Conservation (phyloP, 2,329 filamentous ascomycete species). For the Sporothrix dimorphospora region DNA sequence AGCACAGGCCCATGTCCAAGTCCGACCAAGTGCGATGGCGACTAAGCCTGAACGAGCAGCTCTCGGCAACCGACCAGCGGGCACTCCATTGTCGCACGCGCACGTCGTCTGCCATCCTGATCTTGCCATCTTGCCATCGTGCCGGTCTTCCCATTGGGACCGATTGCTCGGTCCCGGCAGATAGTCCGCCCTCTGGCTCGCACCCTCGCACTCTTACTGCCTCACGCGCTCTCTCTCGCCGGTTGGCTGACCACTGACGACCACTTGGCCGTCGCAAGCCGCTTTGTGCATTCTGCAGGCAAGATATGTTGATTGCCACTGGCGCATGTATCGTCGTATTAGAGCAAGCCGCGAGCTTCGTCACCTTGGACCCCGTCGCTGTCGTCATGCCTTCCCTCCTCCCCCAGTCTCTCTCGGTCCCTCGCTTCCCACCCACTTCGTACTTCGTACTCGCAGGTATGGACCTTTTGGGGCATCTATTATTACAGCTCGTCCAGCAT, state of each 20-base stretch:
- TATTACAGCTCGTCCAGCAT: neutral
- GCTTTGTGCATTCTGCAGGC: neutral
- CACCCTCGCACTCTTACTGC: neutral
- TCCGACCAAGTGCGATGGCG: neutral
- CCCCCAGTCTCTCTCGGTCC: too few species aligned
- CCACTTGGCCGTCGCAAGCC: constrained; percentile 21
- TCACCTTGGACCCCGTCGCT: neutral
- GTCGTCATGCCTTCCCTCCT: neutral
- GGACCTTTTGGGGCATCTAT: neutral
- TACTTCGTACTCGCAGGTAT: neutral
- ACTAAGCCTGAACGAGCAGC: constrained; percentile 13
- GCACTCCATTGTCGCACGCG: neutral
- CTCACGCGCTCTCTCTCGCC: neutral
- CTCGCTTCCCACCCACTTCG: neutral
- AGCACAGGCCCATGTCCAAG: neutral
- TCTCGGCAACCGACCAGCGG: neutral
- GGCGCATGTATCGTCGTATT: neutral
- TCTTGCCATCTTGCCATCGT: neutral
- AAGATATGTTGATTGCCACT: constrained; percentile 3
- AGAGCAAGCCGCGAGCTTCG: neutral
- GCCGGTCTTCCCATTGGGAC: neutral
- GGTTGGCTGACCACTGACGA: neutral
- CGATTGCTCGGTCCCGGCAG: constrained; percentile 16
- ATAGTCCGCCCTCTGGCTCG: neutral
- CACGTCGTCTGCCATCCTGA: neutral